Evolutionary conservation across 2,329 filamentous ascomycete species (phyloP).

Genomic region (Nemania sp.): DNA sequence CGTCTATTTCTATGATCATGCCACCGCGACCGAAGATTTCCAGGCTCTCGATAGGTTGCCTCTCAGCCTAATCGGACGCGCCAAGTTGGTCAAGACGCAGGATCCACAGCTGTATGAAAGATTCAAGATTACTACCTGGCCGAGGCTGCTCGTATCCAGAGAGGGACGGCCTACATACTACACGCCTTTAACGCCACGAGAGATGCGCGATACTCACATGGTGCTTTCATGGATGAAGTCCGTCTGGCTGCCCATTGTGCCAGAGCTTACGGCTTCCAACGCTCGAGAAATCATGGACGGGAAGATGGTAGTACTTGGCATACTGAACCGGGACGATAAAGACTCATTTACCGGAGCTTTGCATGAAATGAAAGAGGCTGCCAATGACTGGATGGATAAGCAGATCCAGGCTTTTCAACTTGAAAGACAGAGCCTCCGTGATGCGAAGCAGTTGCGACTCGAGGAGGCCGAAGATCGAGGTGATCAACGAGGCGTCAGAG

Average conservation of each 20-base stretch:
- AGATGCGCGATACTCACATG: conserved; percentile 85
- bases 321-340: conserved; percentile 77
- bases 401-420: conserved; percentile 89
- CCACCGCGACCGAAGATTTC: conserved; percentile 92
- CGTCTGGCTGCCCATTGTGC: conserved; percentile 94
- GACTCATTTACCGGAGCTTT: conserved; percentile 79
- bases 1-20: conserved; percentile 95
- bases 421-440: conserved; percentile 88
- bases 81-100: conserved; percentile 88
- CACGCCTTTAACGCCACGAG: conserved; percentile 79
- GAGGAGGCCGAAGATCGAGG: conserved; percentile 94
- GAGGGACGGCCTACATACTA: conserved; percentile 92
- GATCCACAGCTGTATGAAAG: conserved; percentile 74
- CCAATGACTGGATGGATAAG: conserved; percentile 97
- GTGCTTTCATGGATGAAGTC: conserved; percentile 92
- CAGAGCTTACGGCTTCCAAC: conserved; percentile 88
- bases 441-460: conserved; percentile 91
- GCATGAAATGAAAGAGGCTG: conserved; percentile 92
- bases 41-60: conserved; percentile 82
- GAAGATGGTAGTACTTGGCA: conserved; percentile 90
- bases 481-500: conserved; percentile 81
- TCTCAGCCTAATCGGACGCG: conserved; percentile 86
- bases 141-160: conserved; percentile 84
- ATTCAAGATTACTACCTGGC: conserved; percentile 97
- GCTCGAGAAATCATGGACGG: conserved; percentile 93